A percentile compares a stretch with the other conserved stretches of the same genome.
Evolutionary conservation across 2,329 filamentous ascomycete species (phyloP).

Genomic region (Neonectria ditissima): DNA sequence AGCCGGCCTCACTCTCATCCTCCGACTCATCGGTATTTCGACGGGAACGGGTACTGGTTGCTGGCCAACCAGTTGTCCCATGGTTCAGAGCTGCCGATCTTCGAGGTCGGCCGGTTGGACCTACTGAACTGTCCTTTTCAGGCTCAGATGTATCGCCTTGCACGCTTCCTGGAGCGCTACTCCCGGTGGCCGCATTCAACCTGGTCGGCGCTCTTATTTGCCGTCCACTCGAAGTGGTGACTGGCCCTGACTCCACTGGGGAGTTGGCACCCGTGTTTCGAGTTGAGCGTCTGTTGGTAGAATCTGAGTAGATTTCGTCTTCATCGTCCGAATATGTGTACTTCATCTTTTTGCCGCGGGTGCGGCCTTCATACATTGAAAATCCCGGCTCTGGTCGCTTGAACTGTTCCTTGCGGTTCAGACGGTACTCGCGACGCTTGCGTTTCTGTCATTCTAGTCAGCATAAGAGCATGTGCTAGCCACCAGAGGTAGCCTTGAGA

Average conservation of each 20-base stretch:
- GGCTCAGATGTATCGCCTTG: constrained; percentile 58
- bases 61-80: constrained; percentile 62
- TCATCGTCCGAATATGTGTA: constrained; percentile 97
- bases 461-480: constrained; percentile 9
- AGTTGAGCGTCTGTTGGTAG: constrained; percentile 74
- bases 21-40: constrained; percentile 64
- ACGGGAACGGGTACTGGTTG: constrained; percentile 48
- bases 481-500: background rate
- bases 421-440: constrained; percentile 90
- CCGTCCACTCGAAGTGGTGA: constrained; percentile 86
- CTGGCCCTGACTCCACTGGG: constrained; percentile 73
- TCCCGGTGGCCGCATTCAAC: constrained; percentile 70
- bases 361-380: constrained; percentile 95
- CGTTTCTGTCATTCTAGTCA: constrained; percentile 75
- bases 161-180: constrained; percentile 60
- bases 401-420: constrained; percentile 87
- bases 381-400: constrained; percentile 88
- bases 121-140: constrained; percentile 55
- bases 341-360: constrained; percentile 93
- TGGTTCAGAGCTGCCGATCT: constrained; percentile 63
- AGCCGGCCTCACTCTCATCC: constrained; percentile 79
- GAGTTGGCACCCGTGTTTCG: constrained; percentile 81
- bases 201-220: constrained; percentile 80
- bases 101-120: constrained; percentile 61
- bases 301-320: constrained; percentile 75